Base-by-base conservation (phyloP, 2,329 filamentous ascomycete genomes). In the Pseudogymnoascus sp. region DNA sequence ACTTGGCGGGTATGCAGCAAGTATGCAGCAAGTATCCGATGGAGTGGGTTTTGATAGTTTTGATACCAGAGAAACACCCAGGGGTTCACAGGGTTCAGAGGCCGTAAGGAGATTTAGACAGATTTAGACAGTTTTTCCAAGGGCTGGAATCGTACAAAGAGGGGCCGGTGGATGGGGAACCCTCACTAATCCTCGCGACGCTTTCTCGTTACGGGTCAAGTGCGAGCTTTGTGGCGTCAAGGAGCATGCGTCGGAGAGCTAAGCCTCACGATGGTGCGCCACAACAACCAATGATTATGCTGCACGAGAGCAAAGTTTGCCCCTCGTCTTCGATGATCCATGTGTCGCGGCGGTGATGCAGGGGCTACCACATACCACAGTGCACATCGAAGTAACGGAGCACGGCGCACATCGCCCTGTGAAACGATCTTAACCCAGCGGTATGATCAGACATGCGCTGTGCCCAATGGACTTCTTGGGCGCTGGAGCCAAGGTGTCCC, bases 221-320 rank as follows among this genome's bases (percentile, higher is more conserved):
- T 36, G 51, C 5, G 51, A 34, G 25, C 4, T 57, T 57, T 57
- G 51, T 57, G 51, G 51, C 51, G 51, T 57, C 51, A 57, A 57
- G 28, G 28, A 57, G 51, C 28, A 57, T 57, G 51, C 51, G 51
- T 57, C 51, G 51, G 28, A 57, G 16, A 57, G 51, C 51, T 57
- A 57, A 57, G 51, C 51, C 51, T 57, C 51, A 57, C 28, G 28
- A 57, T 3, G 51, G 23, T 57, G 51, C 51, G 51, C 51, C 51
- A 57, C 51, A 57, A 16, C 28, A 57, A 57, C 51, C 51, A 57
- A 57, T 57, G 51, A 21, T 34, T 57, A 19, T 57, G 8, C 51
- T 57, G 51, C n/a, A 57, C 51, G 28, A 57, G 51, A 57, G 51
- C 51, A 57, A 57, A 57, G 28, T 34, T 57, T 57, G 28, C 51